Base-by-base conservation (phyloP, 73 alveolate species). In the Paramecium biaurelia region DNA sequence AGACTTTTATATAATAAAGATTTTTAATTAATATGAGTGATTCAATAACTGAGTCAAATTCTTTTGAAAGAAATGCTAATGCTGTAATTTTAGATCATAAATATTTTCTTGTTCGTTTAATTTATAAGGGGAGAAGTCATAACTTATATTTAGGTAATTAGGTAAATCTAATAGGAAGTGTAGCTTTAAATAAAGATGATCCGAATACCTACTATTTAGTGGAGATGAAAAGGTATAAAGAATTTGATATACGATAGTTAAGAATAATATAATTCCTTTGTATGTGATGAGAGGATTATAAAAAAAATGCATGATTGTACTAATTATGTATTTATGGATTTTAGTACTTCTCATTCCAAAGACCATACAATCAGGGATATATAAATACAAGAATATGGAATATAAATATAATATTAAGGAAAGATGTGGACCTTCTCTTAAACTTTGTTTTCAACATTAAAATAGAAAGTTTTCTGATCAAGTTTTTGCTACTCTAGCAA, bases 31-130 rank as follows among this genome's bases (percentile, higher is more conserved):
- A 74, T 3, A 74, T 74, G 87, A 74, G 63, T 20, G 87, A 74
- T 37, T 21, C 87, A 74, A 74, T 37, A 37, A 74, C 87, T 41
- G 87, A 74, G 67, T 74, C 87, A 37, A 34, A 74, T 74, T 74
- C 87, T 1, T 74, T 74, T 37, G 87, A 74, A 41, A 74, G 59
- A 34, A 74, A 74, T 41, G 67, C 87, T 37, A 37, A 74, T 14
- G 67, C 59, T 4, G 87, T 74, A n/a, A 59, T 74, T 20, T 41
- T 74, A 12, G 87, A 32, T 37, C 23, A 41, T 10, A 74, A 74
- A 41, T 74, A 37, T 37, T 34, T 32, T 74, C 58, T 74, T 15
- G 59, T 41, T 74, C 57, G 87, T 28, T 41, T 74, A 12, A 37
- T 74, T n/a, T 74, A 37, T 53, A 74, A 74, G 35, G 57, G 67